Base-by-base conservation (phyloP, 2,329 filamentous ascomycete species). In the Elsinoe ampelina region DNA sequence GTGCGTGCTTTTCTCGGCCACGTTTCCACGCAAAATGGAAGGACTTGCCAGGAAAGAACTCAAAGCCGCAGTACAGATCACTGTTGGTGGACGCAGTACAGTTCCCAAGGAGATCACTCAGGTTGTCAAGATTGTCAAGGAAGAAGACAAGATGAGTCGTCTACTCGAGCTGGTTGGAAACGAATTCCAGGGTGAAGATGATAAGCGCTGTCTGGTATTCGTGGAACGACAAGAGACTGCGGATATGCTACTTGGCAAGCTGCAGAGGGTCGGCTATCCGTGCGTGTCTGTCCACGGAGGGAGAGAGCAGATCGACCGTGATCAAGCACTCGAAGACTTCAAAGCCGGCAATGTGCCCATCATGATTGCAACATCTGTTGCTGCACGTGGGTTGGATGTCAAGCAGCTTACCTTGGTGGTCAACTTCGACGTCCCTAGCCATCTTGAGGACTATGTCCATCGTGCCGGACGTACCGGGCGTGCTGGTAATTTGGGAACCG, bases 381-480 rank as follows among this genome's bases (percentile, higher is more conserved):
- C 93, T 38, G 93, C 93, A 52, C 87, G 93, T 70, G 93, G 93
- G 59, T 77, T 98, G 39, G 93, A 98, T 69, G 92, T 98, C 43
- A 95, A 96, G 72, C 89, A 95, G 69, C 78, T 98, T 34, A 96
- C 95, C 71, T 80, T 97, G 32, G 93, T 98, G 7, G 85, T 98
- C 73, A 97, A 97, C 72, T 96, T 89, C 68, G 91, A 96, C 67
- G 88, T 86, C 0, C 92, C 91, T 0, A 95, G 95, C 65, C 91
- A 97, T 72, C 73, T 95, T 60, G 93, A 98, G 72, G 93, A 97
- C 67, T 97, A 97, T 66, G 92, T 97, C 39, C 93, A 96, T 70
- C 86, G 93, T 61, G 89, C 88, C 57, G 93, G 93, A 48, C 88
- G 93, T 64, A 97, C 93, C 6, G 93, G 93, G 10, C 86, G 93